Evolutionary conservation across 352 stramenopile species (phyloP).

Genomic region (Albugo laibachii): DNA sequence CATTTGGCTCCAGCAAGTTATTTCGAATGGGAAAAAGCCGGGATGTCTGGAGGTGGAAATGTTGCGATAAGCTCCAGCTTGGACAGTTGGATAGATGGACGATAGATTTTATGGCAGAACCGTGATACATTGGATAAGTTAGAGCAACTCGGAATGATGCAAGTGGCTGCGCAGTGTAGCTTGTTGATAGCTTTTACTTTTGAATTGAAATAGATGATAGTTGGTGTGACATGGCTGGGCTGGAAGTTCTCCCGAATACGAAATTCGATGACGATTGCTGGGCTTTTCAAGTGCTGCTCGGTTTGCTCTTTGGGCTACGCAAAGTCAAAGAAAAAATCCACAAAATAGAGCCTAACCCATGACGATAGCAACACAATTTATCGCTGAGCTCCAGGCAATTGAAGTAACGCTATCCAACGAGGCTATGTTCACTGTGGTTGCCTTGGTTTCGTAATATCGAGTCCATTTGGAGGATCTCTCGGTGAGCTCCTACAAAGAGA

Average conservation of each 20-base stretch:
- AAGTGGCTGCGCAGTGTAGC: no score
- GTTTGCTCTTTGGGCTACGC: constrained; percentile 33
- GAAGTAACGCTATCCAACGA: constrained; percentile 36
- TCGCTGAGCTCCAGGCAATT: constrained; percentile 36
- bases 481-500: constrained; percentile 21
- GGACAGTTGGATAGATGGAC: no score
- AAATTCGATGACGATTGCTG: constrained; percentile 27
- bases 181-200: no score
- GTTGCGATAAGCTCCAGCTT: no score
- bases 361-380: constrained; percentile 23
- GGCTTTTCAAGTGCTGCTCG: constrained; percentile 14
- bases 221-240: not conserved
- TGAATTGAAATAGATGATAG: no score
- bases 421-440: constrained; percentile 26
- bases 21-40: constrained; percentile 45
- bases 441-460: constrained; percentile 41
- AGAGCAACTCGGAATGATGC: no score
- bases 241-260: constrained; percentile 36
- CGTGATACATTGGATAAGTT: no score
- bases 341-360: constrained; percentile 12
- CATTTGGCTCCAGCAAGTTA: constrained; percentile 95
- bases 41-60: no score
- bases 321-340: not conserved
- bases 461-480: constrained; percentile 53
- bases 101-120: no score